A percentile compares a stretch with the other conserved stretches of the same genome.
These are phyloP conservation scores for Aegle marmelos DNA, from an alignment of 345 rosid genomes.

Conservation along the genomic window DNA sequence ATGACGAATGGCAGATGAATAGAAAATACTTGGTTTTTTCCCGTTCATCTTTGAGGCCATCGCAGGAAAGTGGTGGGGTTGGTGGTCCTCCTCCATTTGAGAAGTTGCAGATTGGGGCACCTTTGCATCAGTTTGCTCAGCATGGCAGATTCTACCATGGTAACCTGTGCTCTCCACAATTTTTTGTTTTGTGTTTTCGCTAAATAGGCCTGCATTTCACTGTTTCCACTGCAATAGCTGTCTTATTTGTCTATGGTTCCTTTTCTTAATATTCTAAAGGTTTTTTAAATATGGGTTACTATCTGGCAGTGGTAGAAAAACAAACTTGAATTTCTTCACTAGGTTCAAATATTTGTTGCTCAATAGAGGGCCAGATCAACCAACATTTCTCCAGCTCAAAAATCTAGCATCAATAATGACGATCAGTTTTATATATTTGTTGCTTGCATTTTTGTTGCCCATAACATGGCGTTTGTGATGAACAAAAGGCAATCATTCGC, in stretches of 20 bases:
- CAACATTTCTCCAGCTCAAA: neutral
- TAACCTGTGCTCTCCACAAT: slow-evolving; percentile 6
- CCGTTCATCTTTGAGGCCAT: slow-evolving; percentile 46
- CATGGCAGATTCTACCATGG: slow-evolving; percentile 28
- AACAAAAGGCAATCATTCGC: slow-evolving; percentile 25
- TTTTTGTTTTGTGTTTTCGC: neutral
- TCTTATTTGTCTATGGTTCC: neutral
- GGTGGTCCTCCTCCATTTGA: slow-evolving; percentile 84
- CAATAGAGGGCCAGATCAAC: neutral
- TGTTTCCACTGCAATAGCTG: neutral
- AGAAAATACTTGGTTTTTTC: slow-evolving; percentile 58
- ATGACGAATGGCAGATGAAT: slow-evolving; percentile 93
- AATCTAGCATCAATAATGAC: neutral
- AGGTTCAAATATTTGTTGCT: neutral
- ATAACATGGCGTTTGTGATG: slow-evolving; percentile 2
- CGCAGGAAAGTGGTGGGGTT: slow-evolving; percentile 45
- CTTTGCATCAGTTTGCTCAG: slow-evolving; percentile 31
- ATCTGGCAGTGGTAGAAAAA: neutral
- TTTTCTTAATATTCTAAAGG: neutral
- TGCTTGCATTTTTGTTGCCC: neutral
- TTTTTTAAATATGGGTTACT: neutral
- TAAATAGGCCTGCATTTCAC: neutral
- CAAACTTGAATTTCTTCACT: neutral
- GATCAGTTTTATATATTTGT: neutral
- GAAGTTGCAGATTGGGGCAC: slow-evolving; percentile 59